A percentile compares a stretch with the other conserved stretches of the same genome.
These are phyloP conservation scores for Monosporascus sp. DNA, from an alignment of 2,329 filamentous ascomycete genomes.

Conservation along the genomic window DNA sequence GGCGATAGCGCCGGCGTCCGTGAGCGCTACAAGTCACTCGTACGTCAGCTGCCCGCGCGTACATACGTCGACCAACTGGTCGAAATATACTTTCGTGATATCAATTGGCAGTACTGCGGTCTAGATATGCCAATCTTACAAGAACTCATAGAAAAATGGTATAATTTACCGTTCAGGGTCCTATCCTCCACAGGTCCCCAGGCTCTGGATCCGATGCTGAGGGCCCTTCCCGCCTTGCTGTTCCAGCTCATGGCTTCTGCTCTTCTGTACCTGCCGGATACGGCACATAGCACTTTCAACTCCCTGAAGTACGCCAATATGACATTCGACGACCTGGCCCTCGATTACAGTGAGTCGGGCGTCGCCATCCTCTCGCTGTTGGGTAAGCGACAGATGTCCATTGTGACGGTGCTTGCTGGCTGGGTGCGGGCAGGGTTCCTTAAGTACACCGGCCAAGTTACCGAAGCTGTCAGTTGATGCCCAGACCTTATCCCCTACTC, in stretches of 20 bases:
- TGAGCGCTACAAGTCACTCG: constrained; percentile 54
- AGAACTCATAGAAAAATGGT: constrained; percentile 49
- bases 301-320: constrained; percentile 55
- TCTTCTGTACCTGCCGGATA: constrained; percentile 46
- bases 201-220: constrained; percentile 44
- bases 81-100: constrained; percentile 49
- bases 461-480: constrained; percentile 43
- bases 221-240: constrained; percentile 54
- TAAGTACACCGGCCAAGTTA: constrained; percentile 55
- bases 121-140: constrained; percentile 50
- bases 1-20: constrained; percentile 37
- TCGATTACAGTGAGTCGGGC: constrained; percentile 56
- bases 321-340: constrained; percentile 55
- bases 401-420: constrained; percentile 52
- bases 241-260: constrained; percentile 54
- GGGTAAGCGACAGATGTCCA: constrained; percentile 51
- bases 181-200: constrained; percentile 46
- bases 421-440: constrained; percentile 52
- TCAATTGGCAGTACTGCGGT: constrained; percentile 55
- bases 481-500: constrained; percentile 6
- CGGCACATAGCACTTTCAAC: constrained; percentile 44
- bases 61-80: constrained; percentile 50
- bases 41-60: constrained; percentile 52
- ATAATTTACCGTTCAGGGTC: constrained; percentile 45
- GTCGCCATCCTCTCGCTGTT: constrained; percentile 47